Base-by-base conservation (phyloP, 148 eudicot genomes). In the Silene latifolia region DNA sequence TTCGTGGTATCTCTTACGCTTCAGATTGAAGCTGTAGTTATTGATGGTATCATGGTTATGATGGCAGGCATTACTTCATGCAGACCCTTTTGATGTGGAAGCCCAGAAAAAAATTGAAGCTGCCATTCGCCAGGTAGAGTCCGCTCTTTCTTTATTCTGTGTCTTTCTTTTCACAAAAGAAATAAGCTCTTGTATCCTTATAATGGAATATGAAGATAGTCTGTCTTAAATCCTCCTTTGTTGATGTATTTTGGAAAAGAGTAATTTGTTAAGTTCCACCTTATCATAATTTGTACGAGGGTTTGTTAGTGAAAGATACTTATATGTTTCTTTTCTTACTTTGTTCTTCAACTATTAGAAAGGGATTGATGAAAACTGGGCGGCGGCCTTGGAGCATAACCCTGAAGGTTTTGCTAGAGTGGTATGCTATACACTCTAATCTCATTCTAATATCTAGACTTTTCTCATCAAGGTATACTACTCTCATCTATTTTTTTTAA, bases 321-420 rank as follows among this genome's bases (percentile, higher is more conserved):
- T 57, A 19, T 19, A 7, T 18, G 4, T 29, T 65, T 47, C 47
- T 57, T 32, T 39, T 56, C 11, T 48, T n/a, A 21, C 77, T 24
- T 73, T 81, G 53, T 74, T 78, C 44, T n/a, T 75, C 80, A 62
- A 23, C 71, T 78, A 81, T 69, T 87, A 95, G 98, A 92, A 90
- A 95, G 93, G 98, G 61, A 90, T 95, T 77, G 98, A 95, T 72
- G 98, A 95, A 77, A 95, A 95, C 74, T 95, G 97, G 98, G 97
- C 83, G 70, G 93, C 98, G 53, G 98, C 98, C 19, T 84, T 95
- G 60, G 98, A 95, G 82, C 76, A 95, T 86, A 95, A 95, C 71
- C 98, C 98, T 74, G 98, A 95, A 88, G 97, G 78, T 79, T 95
- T 95, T 86, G 98, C 92, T 27, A 92, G 93, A 81, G 98, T 95